phyloP scores from a whole-genome alignment of 768 basidiomycete genomes.

The Podaxis sp. region DNA sequence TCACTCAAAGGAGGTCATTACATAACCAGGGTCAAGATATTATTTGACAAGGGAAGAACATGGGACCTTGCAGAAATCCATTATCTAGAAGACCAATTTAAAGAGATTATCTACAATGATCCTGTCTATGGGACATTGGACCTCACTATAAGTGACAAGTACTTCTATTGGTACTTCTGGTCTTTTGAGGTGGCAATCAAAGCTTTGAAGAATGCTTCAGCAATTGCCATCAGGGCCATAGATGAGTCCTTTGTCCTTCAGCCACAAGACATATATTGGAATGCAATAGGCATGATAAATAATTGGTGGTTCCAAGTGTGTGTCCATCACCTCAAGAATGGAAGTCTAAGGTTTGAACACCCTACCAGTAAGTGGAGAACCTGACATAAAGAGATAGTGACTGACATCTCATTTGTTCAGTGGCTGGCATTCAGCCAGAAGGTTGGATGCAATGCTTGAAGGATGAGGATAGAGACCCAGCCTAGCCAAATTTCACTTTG shows the following conservation, averaged over 20 bases:
- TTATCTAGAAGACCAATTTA: slow-evolving; percentile 50
- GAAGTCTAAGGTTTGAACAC: slow-evolving; percentile 49
- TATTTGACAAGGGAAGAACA: slow-evolving; percentile 44
- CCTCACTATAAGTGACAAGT: slow-evolving; percentile 41
- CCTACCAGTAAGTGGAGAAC: slow-evolving; percentile 33
- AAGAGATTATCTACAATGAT: slow-evolving; percentile 29
- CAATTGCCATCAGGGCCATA: slow-evolving; percentile 21
- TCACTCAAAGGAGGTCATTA: slow-evolving; percentile 32
- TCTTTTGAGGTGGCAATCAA: slow-evolving; percentile 29
- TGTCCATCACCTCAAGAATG: slow-evolving; percentile 30
- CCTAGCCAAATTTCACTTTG: slow-evolving; percentile 33
- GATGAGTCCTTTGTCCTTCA: slow-evolving; percentile 50
- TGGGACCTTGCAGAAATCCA: slow-evolving; percentile 40
- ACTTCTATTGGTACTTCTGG: slow-evolving; percentile 66
- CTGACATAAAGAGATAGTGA: too few relatives aligned
- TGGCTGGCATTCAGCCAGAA: slow-evolving; percentile 39
- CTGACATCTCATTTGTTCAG: slow-evolving; percentile 4
- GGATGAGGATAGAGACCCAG: slow-evolving; percentile 36
- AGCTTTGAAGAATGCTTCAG: not conserved
- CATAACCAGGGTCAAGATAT: slow-evolving; percentile 54
- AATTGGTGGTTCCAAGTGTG: slow-evolving; percentile 60
- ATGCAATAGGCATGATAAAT: slow-evolving; percentile 61
- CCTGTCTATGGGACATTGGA: slow-evolving; percentile 46
- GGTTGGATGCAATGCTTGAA: slow-evolving; percentile 66
- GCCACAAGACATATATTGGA: slow-evolving; percentile 55